phyloP scores from a whole-genome alignment of 1,139 yeast species.

The Magnusiomyces magnusii region DNA sequence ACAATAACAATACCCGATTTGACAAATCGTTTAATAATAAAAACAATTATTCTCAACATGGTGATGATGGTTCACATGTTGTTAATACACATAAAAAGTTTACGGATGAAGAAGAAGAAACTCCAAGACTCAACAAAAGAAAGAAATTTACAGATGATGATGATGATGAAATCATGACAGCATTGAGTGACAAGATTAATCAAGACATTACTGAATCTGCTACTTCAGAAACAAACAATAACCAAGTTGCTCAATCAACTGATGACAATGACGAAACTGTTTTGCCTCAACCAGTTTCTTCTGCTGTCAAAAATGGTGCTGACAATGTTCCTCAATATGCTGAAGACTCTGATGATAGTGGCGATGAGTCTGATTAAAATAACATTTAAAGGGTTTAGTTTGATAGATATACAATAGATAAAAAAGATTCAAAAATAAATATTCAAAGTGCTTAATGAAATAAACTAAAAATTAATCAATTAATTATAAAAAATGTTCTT shows the following conservation, averaged over 20 bases:
- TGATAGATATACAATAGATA: too few species aligned
- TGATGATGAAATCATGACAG: not conserved
- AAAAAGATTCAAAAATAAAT: too few species aligned
- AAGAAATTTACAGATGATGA: slow-evolving; percentile 1
- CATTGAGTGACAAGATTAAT: not conserved
- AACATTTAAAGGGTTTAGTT: too few species aligned
- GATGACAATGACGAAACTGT: not conserved
- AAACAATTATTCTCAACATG: not conserved
- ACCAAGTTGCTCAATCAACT: too few species aligned
- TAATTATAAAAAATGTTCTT: too few species aligned
- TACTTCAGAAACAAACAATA: too few species aligned
- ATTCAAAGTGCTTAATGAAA: too few species aligned
- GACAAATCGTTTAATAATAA: not conserved
- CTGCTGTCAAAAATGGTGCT: not conserved
- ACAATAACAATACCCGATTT: not conserved
- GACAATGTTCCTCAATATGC: not conserved
- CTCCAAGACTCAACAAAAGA: not conserved
- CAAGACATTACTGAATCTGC: slow-evolving; percentile 1
- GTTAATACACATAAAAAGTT: slow-evolving; percentile 6
- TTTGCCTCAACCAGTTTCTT: not conserved
- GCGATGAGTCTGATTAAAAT: slow-evolving; percentile 2
- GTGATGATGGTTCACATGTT: not conserved
- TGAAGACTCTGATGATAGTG: slow-evolving; percentile 6
- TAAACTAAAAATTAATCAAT: too few species aligned
- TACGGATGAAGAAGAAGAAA: slow-evolving; percentile 8